phyloP scores from a whole-genome alignment of 148 eudicot species.

The Rhododendron simsii region DNA sequence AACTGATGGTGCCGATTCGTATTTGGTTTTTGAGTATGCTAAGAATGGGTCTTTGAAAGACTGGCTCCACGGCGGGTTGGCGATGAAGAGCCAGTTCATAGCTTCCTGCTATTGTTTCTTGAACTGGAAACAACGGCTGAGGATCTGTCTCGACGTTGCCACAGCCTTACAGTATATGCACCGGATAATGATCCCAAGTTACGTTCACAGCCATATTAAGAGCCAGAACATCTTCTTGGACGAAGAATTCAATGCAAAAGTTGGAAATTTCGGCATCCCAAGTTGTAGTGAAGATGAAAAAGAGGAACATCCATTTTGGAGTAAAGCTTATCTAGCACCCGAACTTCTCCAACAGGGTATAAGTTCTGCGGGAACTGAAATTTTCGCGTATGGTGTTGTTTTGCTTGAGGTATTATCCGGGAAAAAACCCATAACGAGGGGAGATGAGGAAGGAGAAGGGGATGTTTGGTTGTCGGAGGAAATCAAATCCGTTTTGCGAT shows the following conservation, averaged over 20 bases:
- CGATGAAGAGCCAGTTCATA: slow-evolving; percentile 88
- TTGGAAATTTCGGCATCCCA: slow-evolving; percentile 75
- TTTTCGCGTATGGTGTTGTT: slow-evolving; percentile 75
- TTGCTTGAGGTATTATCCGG: slow-evolving; percentile 74
- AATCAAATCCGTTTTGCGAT: slow-evolving; percentile 40
- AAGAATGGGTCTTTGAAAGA: slow-evolving; percentile 80
- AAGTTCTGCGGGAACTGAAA: slow-evolving; percentile 38
- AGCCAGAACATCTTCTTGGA: slow-evolving; percentile 75
- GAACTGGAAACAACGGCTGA: slow-evolving; percentile 76
- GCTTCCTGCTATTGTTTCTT: slow-evolving; percentile 78
- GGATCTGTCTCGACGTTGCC: slow-evolving; percentile 74
- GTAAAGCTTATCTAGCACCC: slow-evolving; percentile 72
- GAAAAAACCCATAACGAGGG: slow-evolving; percentile 37
- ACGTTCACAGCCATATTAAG: slow-evolving; percentile 58
- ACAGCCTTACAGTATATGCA: slow-evolving; percentile 79
- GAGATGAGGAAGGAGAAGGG: slow-evolving; percentile 21
- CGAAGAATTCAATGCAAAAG: slow-evolving; percentile 74
- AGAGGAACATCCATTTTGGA: slow-evolving; percentile 41
- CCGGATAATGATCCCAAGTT: slow-evolving; percentile 59
- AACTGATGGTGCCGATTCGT: slow-evolving; percentile 34
- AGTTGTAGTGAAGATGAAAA: slow-evolving; percentile 22
- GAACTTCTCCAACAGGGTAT: slow-evolving; percentile 38
- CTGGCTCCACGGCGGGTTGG: slow-evolving; percentile 92
- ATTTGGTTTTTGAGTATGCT: slow-evolving; percentile 71
- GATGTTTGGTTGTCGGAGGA: slow-evolving; percentile 26